phyloP scores from a whole-genome alignment of 2,329 filamentous ascomycete genomes.

The Lachnellula subtilissima region DNA sequence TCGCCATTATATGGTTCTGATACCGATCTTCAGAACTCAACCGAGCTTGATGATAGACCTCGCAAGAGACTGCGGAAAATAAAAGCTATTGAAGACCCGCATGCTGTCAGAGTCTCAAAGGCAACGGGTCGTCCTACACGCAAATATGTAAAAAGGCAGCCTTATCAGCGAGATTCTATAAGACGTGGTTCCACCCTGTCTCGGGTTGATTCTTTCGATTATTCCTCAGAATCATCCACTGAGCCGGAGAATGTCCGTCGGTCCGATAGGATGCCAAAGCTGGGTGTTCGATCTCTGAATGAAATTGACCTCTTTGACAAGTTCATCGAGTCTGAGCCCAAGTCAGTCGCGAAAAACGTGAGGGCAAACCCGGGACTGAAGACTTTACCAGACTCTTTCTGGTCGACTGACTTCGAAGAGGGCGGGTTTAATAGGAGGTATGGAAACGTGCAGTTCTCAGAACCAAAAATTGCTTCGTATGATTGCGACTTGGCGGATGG shows the following conservation, averaged over 20 bases:
- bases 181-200: background rate
- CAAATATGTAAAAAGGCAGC: background rate
- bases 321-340: slow-evolving; percentile 9
- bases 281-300: background rate
- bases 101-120: slow-evolving; percentile 1
- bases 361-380: slow-evolving; percentile 25
- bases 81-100: no score
- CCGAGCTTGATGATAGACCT: no score
- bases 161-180: background rate
- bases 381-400: slow-evolving; percentile 19
- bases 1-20: no score
- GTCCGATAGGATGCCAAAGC: background rate
- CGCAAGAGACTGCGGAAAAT: no score
- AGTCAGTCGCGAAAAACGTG: slow-evolving; percentile 12
- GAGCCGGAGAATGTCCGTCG: background rate
- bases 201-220: background rate
- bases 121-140: slow-evolving; percentile 6
- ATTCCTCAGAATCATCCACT: background rate
- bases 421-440: background rate
- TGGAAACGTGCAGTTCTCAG: slow-evolving; percentile 2
- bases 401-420: background rate
- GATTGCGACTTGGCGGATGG: slow-evolving; percentile 8
- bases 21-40: no score
- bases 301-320: slow-evolving; percentile 5
- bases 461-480: background rate